Percentiles rank a stretch among this genome's conserved stretches.
These are phyloP conservation scores for Oemleria cerasiformis DNA, from an alignment of 306 rosid species.

Conservation along the genomic window DNA sequence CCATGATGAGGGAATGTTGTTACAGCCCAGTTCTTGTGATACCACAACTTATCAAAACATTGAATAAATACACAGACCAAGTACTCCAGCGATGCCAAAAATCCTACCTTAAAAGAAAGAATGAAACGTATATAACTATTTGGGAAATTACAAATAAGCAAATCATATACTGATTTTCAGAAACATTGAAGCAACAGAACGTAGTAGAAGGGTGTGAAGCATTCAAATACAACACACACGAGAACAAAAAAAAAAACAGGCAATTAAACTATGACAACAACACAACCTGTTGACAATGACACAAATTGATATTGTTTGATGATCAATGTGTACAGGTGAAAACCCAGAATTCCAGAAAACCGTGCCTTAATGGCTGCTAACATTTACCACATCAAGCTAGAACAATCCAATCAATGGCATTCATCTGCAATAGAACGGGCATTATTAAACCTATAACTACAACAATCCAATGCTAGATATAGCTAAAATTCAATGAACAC, in stretches of 20 bases:
- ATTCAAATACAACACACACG: not conserved
- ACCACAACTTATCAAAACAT: slow-evolving; percentile 16
- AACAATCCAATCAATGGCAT: not conserved
- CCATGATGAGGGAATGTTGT: slow-evolving; percentile 44
- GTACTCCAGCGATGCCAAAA: slow-evolving; percentile 13
- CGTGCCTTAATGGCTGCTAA: not conserved
- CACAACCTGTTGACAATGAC: not conserved
- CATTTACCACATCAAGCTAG: not conserved
- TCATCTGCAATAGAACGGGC: not conserved
- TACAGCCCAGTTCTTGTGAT: slow-evolving; percentile 20
- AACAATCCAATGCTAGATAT: not conserved
- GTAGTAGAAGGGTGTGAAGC: not conserved
- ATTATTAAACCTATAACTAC: not conserved
- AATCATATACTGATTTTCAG: not conserved
- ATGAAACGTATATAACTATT: slow-evolving; percentile 21
- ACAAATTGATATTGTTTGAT: not conserved
- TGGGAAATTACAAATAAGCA: not conserved
- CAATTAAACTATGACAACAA: not conserved
- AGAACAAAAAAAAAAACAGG: not conserved
- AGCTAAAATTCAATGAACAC: not conserved
- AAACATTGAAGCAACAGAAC: slow-evolving; percentile 6
- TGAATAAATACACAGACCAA: not conserved
- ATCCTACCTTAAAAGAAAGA: slow-evolving; percentile 22
- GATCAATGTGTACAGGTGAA: not conserved
- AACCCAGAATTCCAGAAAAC: not conserved